phyloP scores from a whole-genome alignment of 208 protist species.

The Acanthamoeba culbertsoni region DNA sequence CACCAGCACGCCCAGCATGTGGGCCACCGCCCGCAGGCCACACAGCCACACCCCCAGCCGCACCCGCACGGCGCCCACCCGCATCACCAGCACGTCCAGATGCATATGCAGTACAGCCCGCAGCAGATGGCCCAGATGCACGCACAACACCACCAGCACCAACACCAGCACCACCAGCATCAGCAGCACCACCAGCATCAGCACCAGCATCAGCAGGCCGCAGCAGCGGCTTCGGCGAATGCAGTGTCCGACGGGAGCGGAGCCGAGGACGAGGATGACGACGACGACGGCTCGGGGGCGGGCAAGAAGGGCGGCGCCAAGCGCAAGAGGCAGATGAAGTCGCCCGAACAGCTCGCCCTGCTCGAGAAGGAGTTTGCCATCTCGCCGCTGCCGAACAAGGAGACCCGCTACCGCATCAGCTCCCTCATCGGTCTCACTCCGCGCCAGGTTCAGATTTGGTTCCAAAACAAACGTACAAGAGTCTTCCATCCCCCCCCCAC shows the following conservation, averaged over 20 bases:
- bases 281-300: background rate
- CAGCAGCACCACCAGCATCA: background rate
- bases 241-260: background rate
- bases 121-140: background rate
- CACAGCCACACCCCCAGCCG: background rate
- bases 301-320: slow-evolving; percentile 23
- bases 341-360: slow-evolving; percentile 40
- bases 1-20: background rate
- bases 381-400: slow-evolving; percentile 54
- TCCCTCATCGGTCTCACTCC: slow-evolving; percentile 20
- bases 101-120: background rate
- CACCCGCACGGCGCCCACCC: background rate
- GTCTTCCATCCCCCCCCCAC: background rate
- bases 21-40: background rate
- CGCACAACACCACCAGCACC: slow-evolving; percentile 4
- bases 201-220: background rate
- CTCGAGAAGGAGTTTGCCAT: slow-evolving; percentile 64
- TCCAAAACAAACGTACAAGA: slow-evolving; percentile 50
- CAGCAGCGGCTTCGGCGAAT: background rate
- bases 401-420: slow-evolving; percentile 16
- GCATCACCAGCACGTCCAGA: background rate
- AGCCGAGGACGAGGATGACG: background rate
- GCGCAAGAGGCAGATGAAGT: slow-evolving; percentile 61
- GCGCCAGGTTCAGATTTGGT: slow-evolving; percentile 60
- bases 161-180: background rate